Base-by-base conservation (phyloP, 2,329 filamentous ascomycete species). In the Fusarium incarnatum region DNA sequence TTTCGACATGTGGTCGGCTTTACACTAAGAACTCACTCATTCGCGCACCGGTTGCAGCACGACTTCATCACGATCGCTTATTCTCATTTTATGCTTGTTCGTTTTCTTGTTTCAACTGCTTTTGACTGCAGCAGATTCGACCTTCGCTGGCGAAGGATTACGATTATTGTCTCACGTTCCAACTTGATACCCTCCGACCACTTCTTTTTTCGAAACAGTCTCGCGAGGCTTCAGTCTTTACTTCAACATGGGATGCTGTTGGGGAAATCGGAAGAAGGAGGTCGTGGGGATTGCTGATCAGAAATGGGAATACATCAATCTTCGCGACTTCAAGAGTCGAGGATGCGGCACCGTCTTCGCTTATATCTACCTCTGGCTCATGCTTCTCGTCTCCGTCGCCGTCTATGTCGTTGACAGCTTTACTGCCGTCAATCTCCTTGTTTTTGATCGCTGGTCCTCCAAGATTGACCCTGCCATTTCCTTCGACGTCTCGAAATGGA, bases 391-490 rank as follows among this genome's bases (percentile, higher is more conserved):
- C 61, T 96, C 94, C 5, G 79, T 95, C 52, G 91, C 93, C 46
- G 94, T 97, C 71, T 98, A 97, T 80, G 90, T 86, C 28, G 92
- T 97, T 78, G 95, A 98, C 81, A 94, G 91, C 66, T 98, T 98
- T 78, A 98, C 94, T 7, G 94, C 94, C 67, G 88, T 98, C 81
- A 97, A 97, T 69, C 85, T 99, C 42, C 87, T 99, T 53, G 92
- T 88, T 59, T 98, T 97, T 82, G 89, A 97, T 82, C 89, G 89
- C 64, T 98, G 94, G 94, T 93, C 93, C 2, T 93, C 92, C 56
- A 87, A 93, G 72, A 92, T 98, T 73, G 83, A 93, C 73, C 94
- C 94, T 3, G 87, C 88, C 42, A 91, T 98, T 70, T 87, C 90
- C 6, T 89, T 97, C 76, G 83, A 88, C 50, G 87, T 95, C 56